phyloP scores from a whole-genome alignment of 805 yeast species.

The Tetrapisispora arboricola region DNA sequence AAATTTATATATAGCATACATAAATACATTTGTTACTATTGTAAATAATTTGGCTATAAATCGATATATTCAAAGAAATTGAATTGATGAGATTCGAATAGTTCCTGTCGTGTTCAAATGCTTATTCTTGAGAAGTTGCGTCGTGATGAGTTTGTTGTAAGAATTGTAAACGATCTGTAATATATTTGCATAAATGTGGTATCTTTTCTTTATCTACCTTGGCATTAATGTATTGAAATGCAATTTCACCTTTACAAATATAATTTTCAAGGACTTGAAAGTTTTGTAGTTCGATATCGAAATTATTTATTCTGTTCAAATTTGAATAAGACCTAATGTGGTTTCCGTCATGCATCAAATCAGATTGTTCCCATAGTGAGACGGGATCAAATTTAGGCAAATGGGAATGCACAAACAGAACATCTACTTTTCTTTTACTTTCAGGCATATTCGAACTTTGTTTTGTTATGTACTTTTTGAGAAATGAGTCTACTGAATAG shows the following conservation, averaged over 20 bases:
- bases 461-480: conserved; percentile 7
- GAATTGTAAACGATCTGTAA: conserved; percentile 12
- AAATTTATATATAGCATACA: no score
- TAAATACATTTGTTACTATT: no score
- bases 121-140: neutral
- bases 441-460: conserved; percentile 5
- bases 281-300: conserved; percentile 19
- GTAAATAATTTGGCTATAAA: no score
- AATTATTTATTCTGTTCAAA: conserved; percentile 11
- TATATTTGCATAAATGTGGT: conserved; percentile 17
- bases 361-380: conserved; percentile 11
- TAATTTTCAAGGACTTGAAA: conserved; percentile 3
- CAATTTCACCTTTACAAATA: conserved; percentile 3
- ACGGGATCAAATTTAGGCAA: conserved; percentile 33
- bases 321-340: conserved; percentile 13
- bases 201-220: conserved; percentile 8
- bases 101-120: no score
- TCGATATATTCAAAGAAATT: no score
- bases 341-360: conserved; percentile 13
- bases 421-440: conserved; percentile 8
- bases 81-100: no score
- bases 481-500: conserved; percentile 5
- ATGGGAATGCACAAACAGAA: conserved; percentile 33
- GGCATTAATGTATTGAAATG: conserved; percentile 15
- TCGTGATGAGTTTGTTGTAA: conserved; percentile 15